Conservation (phyloP, 164 flowering plant species). For the Aristolochia californica region DNA sequence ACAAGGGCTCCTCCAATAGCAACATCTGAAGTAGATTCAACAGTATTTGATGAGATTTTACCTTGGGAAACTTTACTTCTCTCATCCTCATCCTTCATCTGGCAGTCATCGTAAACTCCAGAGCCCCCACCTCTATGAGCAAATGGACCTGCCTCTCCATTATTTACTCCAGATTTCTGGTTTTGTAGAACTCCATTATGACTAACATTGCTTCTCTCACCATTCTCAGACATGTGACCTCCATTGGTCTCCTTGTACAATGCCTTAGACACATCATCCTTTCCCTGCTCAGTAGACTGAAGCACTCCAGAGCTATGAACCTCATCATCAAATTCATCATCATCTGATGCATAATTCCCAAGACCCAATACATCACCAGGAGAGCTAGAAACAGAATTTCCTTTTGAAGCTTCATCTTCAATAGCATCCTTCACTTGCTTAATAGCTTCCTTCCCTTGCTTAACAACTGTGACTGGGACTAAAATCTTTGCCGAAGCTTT, state of each 20-base stretch:
- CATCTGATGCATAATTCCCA: constrained; percentile 81
- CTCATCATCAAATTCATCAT: constrained; percentile 48
- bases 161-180: constrained; percentile 1
- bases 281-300: constrained; percentile 9
- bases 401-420: constrained; percentile 22
- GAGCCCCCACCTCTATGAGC: constrained; percentile 11
- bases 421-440: too few species aligned
- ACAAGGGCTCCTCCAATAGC: constrained; percentile 9
- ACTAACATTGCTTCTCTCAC: constrained; percentile 7
- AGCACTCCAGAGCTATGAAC: constrained; percentile 21
- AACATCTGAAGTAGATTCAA: constrained; percentile 14
- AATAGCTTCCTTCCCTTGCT: neutral
- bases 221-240: constrained; percentile 7
- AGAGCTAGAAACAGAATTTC: constrained; percentile 37
- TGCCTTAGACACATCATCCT: constrained; percentile 12
- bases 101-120: constrained; percentile 13
- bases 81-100: constrained; percentile 11
- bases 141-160: constrained; percentile 5
- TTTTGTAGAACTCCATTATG: neutral
- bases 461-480: constrained; percentile 27
- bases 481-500: constrained; percentile 55
- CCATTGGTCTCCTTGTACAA: constrained; percentile 23
- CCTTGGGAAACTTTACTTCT: constrained; percentile 2
- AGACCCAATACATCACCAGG: constrained; percentile 79
- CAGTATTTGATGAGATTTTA: too few species aligned